Evolutionary conservation across 331 rosid genomes (phyloP), one percentile per base, ranked within the genome.

Genomic region (Rosa hybrid): DNA sequence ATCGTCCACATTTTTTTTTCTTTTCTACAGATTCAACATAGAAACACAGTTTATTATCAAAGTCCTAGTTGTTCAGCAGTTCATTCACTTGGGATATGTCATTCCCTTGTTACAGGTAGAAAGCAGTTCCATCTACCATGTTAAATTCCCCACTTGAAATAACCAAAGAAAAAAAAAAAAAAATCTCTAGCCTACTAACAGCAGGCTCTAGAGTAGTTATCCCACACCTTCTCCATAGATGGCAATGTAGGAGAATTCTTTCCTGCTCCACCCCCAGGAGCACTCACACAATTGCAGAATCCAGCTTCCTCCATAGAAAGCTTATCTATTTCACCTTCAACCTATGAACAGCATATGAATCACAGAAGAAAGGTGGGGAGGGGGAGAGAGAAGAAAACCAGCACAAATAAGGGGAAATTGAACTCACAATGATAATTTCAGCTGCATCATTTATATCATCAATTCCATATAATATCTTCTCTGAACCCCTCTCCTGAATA

Each of bases 271-370:
- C 97, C 99, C 23, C 82, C 89, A 59, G 99, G 99, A 79, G 89
- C 97, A 87, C 98, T 92, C 6, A 91, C 94, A 84, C 99, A 95
- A 81, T 91, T 91, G 72, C 17, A 83, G 82, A 91, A 87, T 78
- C 98, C 98, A 81, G 94, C 97, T 82, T 95, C 99, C 85, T 93
- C 97, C 45, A 93, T 81, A 38, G 99, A 95, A 84, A 95, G 98
- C 90, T 95, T 95, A 80, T 95, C 99, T 67, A 89, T 72, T 84
- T 95, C 99, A 73, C 99, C 98, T 82, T 95, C 99, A 72, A 93
- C 99, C 98, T 95, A 82, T 73, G 30, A 60, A 68, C 75, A 80
- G 76, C 65, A 82, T 49, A 49, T 71, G 70, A 85, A 50, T 45
- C n/a, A 77, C 79, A 39, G 74, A 53, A 67, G 38, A 73, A 62